Evolutionary conservation across 352 stramenopile genomes (phyloP).

Genomic region (Hyaloperonospora brassicae): DNA sequence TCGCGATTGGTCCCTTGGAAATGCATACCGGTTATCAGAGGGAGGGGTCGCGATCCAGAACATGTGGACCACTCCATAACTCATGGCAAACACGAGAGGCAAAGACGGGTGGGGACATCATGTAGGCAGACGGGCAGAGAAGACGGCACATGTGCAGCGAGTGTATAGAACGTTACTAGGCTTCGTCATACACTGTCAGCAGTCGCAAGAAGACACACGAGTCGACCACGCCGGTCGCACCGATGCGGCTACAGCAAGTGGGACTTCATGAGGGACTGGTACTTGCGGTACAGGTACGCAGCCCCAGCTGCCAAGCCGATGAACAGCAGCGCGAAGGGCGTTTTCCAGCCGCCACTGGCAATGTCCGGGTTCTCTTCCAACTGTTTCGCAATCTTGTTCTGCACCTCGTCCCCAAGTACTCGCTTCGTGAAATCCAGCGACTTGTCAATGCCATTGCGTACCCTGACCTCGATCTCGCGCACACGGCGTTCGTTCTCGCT

Average conservation of each 20-base stretch:
- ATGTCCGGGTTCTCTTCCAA: constrained; percentile 61
- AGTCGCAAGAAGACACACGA: too few relatives aligned
- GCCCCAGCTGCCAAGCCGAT: constrained; percentile 41
- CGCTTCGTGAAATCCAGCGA: constrained; percentile 53
- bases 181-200: too few relatives aligned
- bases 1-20: constrained; percentile 1
- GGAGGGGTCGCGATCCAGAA: constrained; percentile 4
- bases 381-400: constrained; percentile 73
- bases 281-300: constrained; percentile 73
- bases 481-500: constrained; percentile 68
- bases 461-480: constrained; percentile 56
- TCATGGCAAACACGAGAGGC: not conserved
- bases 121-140: too few relatives aligned
- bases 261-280: constrained; percentile 79
- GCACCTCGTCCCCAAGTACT: constrained; percentile 50
- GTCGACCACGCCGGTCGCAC: constrained; percentile 2
- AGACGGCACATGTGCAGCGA: too few relatives aligned
- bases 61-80: constrained; percentile 20
- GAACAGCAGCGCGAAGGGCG: constrained; percentile 66
- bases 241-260: constrained; percentile 63
- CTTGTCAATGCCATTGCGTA: constrained; percentile 53
- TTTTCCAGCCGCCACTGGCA: constrained; percentile 63
- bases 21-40: constrained; percentile 9
- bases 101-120: too few relatives aligned
- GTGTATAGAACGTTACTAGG: not conserved